These are phyloP conservation scores for Mortierella polycephala DNA, from an alignment of 371 early-diverging fungal genomes.

Conservation along the genomic window DNA sequence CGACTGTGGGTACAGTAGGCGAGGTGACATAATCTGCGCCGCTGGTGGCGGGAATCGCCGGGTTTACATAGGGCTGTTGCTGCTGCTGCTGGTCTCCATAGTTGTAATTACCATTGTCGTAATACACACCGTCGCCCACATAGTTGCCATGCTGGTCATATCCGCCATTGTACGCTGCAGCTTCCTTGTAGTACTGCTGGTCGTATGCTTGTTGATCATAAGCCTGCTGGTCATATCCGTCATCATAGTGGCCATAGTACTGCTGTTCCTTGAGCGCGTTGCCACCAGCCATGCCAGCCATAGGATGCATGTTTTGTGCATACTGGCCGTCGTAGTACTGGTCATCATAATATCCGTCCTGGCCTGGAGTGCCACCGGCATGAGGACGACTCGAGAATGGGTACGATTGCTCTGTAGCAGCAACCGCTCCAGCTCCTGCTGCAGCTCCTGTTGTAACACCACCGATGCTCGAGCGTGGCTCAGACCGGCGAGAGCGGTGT, in stretches of 20 bases:
- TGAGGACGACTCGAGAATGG: constrained; percentile 46
- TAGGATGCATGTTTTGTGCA: constrained; percentile 34
- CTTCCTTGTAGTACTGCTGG: constrained; percentile 13
- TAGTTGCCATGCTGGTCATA: constrained; percentile 40
- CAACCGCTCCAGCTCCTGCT: neutral
- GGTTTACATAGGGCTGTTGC: neutral
- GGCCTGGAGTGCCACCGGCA: constrained; percentile 3
- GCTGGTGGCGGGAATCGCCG: neutral
- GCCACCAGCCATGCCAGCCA: constrained; percentile 29
- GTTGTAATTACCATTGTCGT: constrained; percentile 6
- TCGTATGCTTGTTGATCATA: constrained; percentile 23
- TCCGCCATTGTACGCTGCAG: constrained; percentile 7
- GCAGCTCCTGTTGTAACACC: neutral
- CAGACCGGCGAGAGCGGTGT: constrained; percentile 5
- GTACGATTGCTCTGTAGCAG: constrained; percentile 17
- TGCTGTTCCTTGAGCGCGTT: constrained; percentile 2
- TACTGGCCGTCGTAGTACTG: constrained; percentile 43
- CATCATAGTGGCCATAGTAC: constrained; percentile 8
- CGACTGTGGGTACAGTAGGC: constrained; percentile 10
- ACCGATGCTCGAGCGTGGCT: constrained; percentile 19
- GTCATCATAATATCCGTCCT: constrained; percentile 42
- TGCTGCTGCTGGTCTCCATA: neutral
- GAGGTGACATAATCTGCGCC: neutral
- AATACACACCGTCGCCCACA: constrained; percentile 19
- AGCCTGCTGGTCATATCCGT: constrained; percentile 8